These are phyloP conservation scores for Fusarium subtropicale DNA, from an alignment of 2,329 filamentous ascomycete genomes.

Conservation along the genomic window DNA sequence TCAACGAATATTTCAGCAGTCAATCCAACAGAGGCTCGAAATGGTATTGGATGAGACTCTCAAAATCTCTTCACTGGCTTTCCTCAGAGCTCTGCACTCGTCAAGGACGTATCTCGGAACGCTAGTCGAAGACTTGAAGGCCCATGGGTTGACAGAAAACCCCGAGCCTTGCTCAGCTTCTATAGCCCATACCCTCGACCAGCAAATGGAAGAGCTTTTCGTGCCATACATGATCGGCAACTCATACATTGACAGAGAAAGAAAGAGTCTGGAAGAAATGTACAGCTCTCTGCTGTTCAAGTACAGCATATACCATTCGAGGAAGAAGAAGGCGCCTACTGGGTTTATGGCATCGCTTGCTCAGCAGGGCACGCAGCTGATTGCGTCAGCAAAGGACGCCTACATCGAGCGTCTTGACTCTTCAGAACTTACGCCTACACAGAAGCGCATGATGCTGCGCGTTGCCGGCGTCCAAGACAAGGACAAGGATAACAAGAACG, in stretches of 20 bases:
- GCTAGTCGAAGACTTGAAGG: constrained; percentile 91
- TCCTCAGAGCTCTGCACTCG: constrained; percentile 89
- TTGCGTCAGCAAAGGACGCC: constrained; percentile 88
- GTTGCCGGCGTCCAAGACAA: constrained; percentile 86
- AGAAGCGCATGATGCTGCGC: constrained; percentile 89
- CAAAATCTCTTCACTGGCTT: constrained; percentile 90
- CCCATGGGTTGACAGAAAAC: constrained; percentile 93
- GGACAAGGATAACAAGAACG: constrained; percentile 79
- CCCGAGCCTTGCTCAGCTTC: constrained; percentile 90
- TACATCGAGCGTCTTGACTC: constrained; percentile 91
- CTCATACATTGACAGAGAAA: constrained; percentile 77
- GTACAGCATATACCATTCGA: constrained; percentile 93
- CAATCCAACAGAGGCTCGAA: constrained; percentile 94
- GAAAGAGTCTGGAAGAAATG: constrained; percentile 78
- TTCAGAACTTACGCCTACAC: constrained; percentile 86
- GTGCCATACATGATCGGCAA: constrained; percentile 76
- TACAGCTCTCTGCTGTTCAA: constrained; percentile 96
- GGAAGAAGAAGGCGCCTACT: constrained; percentile 86
- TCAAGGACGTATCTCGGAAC: constrained; percentile 89
- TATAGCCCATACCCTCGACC: constrained; percentile 79
- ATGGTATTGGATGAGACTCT: constrained; percentile 96
- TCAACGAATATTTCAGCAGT: constrained; percentile 97
- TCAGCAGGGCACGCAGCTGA: constrained; percentile 87
- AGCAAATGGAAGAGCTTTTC: constrained; percentile 82
- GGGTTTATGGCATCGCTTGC: constrained; percentile 94